Evolutionary conservation across 1,284 basidiomycete species (phyloP).

Genomic region (Vanrija humicola): DNA sequence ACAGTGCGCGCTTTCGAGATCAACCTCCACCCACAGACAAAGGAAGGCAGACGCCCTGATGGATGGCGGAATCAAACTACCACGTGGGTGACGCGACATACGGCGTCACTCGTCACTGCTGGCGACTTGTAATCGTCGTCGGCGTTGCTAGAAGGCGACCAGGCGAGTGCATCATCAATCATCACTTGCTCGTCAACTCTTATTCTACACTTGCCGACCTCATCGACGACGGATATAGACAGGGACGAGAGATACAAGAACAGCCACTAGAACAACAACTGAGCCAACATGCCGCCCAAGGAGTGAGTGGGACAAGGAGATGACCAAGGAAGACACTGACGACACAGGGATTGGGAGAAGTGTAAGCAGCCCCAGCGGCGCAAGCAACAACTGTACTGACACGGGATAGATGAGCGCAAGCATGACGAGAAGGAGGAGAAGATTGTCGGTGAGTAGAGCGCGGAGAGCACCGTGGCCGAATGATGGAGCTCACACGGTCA

Average conservation of each 20-base stretch:
- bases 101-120: constrained; percentile 5
- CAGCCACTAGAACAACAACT: not conserved
- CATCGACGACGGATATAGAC: not conserved
- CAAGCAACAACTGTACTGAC: not conserved
- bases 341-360: constrained; percentile 87
- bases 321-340: not conserved
- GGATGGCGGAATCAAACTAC: not conserved
- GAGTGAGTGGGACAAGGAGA: constrained; percentile 44
- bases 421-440: constrained; percentile 85
- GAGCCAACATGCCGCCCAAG: constrained; percentile 71
- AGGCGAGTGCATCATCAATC: not conserved
- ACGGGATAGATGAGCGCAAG: constrained; percentile 65
- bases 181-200: not conserved
- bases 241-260: not conserved
- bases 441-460: constrained; percentile 66
- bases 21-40: no score
- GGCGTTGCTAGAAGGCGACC: not conserved
- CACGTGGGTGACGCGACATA: no score
- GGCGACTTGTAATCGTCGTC: constrained; percentile 28
- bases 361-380: constrained; percentile 56
- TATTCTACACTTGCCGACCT: not conserved
- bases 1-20: no score
- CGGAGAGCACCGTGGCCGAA: not conserved
- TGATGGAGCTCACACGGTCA: constrained; percentile 34
- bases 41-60: no score